A percentile compares a stretch with the other conserved stretches of the same genome.
phyloP scores from a whole-genome alignment of 768 basidiomycete genomes.

The Pholiota microspora region DNA sequence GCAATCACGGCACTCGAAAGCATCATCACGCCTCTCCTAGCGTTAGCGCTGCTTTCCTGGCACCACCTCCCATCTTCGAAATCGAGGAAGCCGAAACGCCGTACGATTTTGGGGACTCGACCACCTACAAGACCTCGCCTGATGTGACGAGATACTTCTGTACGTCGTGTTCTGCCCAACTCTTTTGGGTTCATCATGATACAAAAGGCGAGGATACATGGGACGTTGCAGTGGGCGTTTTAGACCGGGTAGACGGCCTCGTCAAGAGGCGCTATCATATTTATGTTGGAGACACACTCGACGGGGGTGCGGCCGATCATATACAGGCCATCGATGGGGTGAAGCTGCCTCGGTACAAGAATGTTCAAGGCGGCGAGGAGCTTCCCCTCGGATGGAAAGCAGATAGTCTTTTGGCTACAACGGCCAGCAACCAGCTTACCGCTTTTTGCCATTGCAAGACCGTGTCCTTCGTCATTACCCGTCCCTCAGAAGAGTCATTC shows the following conservation, averaged over 20 bases:
- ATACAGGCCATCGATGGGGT: constrained; percentile 16
- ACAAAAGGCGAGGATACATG: constrained; percentile 15
- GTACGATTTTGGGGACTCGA: constrained; percentile 20
- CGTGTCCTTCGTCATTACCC: constrained; percentile 24
- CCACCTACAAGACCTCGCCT: constrained; percentile 21
- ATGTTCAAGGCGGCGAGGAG: constrained; percentile 15
- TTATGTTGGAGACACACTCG: constrained; percentile 27
- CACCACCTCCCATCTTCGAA: constrained; percentile 12
- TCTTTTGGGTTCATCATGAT: constrained; percentile 20
- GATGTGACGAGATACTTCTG: constrained; percentile 27
- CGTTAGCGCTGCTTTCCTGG: constrained; percentile 3
- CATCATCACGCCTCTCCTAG: not conserved
- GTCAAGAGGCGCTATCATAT: constrained; percentile 22
- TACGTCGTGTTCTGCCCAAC: constrained; percentile 25
- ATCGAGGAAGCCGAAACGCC: constrained; percentile 14
- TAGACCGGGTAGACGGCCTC: constrained; percentile 26
- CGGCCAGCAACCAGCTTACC: constrained; percentile 11
- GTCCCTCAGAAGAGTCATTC: constrained; percentile 21
- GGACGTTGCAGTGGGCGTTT: constrained; percentile 24
- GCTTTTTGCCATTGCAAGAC: constrained; percentile 27
- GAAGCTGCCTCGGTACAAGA: constrained; percentile 18
- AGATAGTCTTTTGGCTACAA: not conserved
- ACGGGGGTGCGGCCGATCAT: constrained; percentile 31
- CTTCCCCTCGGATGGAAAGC: constrained; percentile 24
- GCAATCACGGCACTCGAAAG: not conserved